A percentile compares a stretch with the other conserved stretches of the same genome.
These are phyloP conservation scores for Starmera caribaea DNA, from an alignment of 805 yeast species.

Conservation along the genomic window DNA sequence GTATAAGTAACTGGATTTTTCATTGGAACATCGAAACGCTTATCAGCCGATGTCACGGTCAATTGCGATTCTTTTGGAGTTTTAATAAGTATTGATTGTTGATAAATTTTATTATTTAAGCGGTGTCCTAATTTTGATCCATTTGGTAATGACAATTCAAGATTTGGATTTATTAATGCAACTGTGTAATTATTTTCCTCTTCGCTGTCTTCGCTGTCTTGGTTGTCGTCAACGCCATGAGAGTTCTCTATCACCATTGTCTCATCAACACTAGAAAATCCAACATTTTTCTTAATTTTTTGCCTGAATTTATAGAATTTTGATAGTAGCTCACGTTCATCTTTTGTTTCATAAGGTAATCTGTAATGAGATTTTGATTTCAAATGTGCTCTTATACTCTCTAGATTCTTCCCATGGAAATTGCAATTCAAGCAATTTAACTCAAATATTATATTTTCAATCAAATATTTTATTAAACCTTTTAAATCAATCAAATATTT, in stretches of 20 bases:
- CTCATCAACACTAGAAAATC: constrained; percentile 20
- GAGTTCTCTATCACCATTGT: constrained; percentile 22
- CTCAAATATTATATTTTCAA: constrained; percentile 75
- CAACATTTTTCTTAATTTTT: constrained; percentile 19
- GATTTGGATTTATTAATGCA: constrained; percentile 44
- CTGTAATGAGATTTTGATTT: constrained; percentile 75
- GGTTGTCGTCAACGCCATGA: constrained; percentile 4
- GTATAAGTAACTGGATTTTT: constrained; percentile 15
- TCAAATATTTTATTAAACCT: constrained; percentile 69
- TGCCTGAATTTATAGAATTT: constrained; percentile 71
- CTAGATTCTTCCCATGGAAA: constrained; percentile 76
- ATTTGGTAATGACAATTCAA: constrained; percentile 62
- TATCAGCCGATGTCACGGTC: constrained; percentile 70
- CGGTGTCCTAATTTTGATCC: constrained; percentile 82
- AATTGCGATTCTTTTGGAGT: constrained; percentile 50
- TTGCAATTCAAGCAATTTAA: constrained; percentile 75
- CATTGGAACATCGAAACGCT: constrained; percentile 47
- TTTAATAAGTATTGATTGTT: constrained; percentile 46
- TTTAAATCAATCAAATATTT: constrained; percentile 54
- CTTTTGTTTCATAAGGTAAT: constrained; percentile 77
- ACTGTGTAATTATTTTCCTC: constrained; percentile 21
- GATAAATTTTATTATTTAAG: constrained; percentile 57
- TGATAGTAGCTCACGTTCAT: constrained; percentile 66
- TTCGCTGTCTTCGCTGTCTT: constrained; percentile 16
- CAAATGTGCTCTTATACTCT: constrained; percentile 88